phyloP scores from a whole-genome alignment of 139 green algal genomes.

The Haematococcus sp. region DNA sequence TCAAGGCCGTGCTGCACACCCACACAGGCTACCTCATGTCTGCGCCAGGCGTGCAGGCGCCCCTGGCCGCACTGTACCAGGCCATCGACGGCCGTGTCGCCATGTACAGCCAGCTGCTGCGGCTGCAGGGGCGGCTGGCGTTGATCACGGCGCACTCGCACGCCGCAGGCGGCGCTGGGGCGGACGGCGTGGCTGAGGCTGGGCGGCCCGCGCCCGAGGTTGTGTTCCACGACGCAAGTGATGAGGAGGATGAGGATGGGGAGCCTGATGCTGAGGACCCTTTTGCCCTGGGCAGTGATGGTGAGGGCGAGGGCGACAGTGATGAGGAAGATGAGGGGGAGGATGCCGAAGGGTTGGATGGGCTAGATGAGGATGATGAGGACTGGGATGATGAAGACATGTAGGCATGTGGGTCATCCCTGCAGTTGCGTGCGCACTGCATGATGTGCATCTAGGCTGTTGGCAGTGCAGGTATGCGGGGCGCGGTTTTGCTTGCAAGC shows the following conservation, averaged over 20 bases:
- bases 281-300: slow-evolving; percentile 10
- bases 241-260: slow-evolving; percentile 20
- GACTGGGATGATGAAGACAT: slow-evolving; percentile 1
- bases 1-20: slow-evolving; percentile 60
- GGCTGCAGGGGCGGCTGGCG: slow-evolving; percentile 32
- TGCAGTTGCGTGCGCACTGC: too few relatives aligned
- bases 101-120: slow-evolving; percentile 33
- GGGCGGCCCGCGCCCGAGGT: slow-evolving; percentile 15
- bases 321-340: slow-evolving; percentile 21
- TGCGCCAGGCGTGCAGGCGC: slow-evolving; percentile 38
- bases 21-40: slow-evolving; percentile 75
- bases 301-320: neutral
- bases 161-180: slow-evolving; percentile 6
- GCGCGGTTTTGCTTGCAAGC: too few relatives aligned
- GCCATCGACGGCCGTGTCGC: slow-evolving; percentile 34
- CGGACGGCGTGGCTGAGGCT: neutral
- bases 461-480: too few relatives aligned
- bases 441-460: too few relatives aligned
- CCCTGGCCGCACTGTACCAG: slow-evolving; percentile 27
- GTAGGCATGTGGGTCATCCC: neutral
- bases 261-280: slow-evolving; percentile 38
- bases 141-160: slow-evolving; percentile 38
- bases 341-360: slow-evolving; percentile 21
- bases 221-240: slow-evolving; percentile 34
- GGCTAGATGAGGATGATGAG: neutral